Evolutionary conservation across 1,284 basidiomycete species (phyloP).

Genomic region (Melanopsichium pennsylvanicum): DNA sequence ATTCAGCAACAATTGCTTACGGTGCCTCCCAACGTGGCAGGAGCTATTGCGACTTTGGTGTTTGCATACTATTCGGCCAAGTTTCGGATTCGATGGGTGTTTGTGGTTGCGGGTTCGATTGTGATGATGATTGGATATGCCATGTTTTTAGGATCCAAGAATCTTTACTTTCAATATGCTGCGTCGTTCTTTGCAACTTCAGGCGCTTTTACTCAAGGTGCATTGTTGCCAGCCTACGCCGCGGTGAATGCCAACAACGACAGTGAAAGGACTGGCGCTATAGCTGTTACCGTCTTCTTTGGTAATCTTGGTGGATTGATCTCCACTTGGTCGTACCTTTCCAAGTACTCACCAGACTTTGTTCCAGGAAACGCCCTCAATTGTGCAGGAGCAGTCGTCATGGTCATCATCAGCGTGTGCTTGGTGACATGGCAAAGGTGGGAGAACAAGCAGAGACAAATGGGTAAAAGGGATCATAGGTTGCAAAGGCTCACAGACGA

Average conservation of each 20-base stretch:
- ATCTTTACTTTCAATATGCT: slow-evolving; percentile 55
- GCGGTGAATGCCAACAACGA: slow-evolving; percentile 61
- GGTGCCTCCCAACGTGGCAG: slow-evolving; percentile 65
- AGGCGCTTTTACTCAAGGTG: slow-evolving; percentile 62
- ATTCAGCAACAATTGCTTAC: slow-evolving; percentile 66
- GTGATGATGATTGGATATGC: slow-evolving; percentile 64
- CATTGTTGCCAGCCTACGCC: slow-evolving; percentile 48
- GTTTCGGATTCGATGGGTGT: slow-evolving; percentile 56
- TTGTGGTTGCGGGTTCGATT: slow-evolving; percentile 51
- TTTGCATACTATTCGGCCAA: slow-evolving; percentile 62
- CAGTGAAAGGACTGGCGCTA: slow-evolving; percentile 53
- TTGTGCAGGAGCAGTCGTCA: slow-evolving; percentile 16
- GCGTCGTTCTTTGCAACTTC: slow-evolving; percentile 58
- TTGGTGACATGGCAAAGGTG: slow-evolving; percentile 34
- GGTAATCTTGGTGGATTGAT: slow-evolving; percentile 64
- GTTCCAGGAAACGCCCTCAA: slow-evolving; percentile 48
- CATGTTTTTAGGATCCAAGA: slow-evolving; percentile 54
- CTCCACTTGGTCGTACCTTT: slow-evolving; percentile 57
- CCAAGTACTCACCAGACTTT: slow-evolving; percentile 39
- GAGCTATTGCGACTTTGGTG: slow-evolving; percentile 53
- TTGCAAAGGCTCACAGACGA: slow-evolving; percentile 20
- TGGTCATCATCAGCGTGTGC: slow-evolving; percentile 15
- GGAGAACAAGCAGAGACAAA: slow-evolving; percentile 37
- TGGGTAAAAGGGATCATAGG: slow-evolving; percentile 17
- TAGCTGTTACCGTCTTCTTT: slow-evolving; percentile 56